These are phyloP conservation scores for Phytophthora litchii DNA, from an alignment of 352 stramenopile species.

Conservation along the genomic window DNA sequence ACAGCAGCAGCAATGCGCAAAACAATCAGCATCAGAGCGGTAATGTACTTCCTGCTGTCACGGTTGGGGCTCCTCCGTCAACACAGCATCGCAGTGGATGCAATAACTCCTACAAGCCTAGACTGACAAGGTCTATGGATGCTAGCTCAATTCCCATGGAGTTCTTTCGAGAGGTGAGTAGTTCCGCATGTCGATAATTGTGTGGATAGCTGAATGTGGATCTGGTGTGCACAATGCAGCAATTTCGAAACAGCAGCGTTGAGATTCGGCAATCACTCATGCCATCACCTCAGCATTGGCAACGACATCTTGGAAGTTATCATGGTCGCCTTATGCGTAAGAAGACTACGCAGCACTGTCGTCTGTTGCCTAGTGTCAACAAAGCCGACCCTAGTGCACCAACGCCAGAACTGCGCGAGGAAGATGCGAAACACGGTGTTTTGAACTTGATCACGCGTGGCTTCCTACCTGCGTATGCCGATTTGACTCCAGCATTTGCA, in stretches of 20 bases:
- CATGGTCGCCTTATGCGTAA: slow-evolving; percentile 54
- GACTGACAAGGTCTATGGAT: slow-evolving; percentile 14
- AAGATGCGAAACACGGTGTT: slow-evolving; percentile 68
- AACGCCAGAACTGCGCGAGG: slow-evolving; percentile 55
- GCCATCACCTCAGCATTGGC: slow-evolving; percentile 28
- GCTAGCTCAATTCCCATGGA: slow-evolving; percentile 44
- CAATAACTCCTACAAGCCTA: slow-evolving; percentile 6
- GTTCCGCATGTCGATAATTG: not conserved
- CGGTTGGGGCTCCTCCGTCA: slow-evolving; percentile 13
- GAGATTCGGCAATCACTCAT: slow-evolving; percentile 36
- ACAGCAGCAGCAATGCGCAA: slow-evolving; percentile 39
- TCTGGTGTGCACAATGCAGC: slow-evolving; percentile 22
- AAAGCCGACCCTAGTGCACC: slow-evolving; percentile 63
- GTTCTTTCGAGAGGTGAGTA: slow-evolving; percentile 54
- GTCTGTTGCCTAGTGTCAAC: slow-evolving; percentile 74
- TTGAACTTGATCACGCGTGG: slow-evolving; percentile 74
- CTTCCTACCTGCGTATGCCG: slow-evolving; percentile 62
- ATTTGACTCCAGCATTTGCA: slow-evolving; percentile 73
- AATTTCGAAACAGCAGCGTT: slow-evolving; percentile 46
- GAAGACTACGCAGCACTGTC: slow-evolving; percentile 59
- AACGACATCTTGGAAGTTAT: slow-evolving; percentile 21
- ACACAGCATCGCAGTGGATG: slow-evolving; percentile 19
- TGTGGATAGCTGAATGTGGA: not conserved
- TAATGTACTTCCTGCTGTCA: slow-evolving; percentile 34
- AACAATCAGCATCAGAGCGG: slow-evolving; percentile 27